Evolutionary conservation across 148 eudicot species (phyloP).

Genomic region (Selenicereus undatus): DNA sequence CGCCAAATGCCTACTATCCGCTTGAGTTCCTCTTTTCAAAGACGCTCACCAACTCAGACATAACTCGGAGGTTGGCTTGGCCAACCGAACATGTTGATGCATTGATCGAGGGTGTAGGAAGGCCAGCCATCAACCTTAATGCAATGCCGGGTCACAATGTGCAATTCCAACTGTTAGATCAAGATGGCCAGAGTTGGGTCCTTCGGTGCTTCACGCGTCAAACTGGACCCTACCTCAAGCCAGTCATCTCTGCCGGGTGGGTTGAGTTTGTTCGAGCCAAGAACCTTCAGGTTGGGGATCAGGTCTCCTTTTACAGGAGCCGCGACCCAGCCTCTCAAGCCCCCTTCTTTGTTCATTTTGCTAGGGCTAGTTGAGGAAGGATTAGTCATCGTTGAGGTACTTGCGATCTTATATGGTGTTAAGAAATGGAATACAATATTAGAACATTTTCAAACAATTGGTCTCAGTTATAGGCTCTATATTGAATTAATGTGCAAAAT

Average conservation of each 20-base stretch:
- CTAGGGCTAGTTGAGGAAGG: not conserved
- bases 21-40: not conserved
- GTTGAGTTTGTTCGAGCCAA: not conserved
- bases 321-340: not conserved
- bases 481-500: no score
- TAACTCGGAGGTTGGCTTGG: constrained; percentile 1
- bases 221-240: constrained; percentile 5
- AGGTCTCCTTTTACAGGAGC: not conserved
- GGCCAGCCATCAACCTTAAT: not conserved
- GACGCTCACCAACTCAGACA: not conserved
- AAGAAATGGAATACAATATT: no score
- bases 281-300: not conserved
- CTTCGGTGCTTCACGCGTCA: not conserved
- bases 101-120: not conserved
- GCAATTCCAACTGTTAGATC: not conserved
- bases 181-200: not conserved
- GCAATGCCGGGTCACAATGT: not conserved
- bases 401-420: not conserved
- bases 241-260: not conserved
- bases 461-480: no score
- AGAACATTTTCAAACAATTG: no score
- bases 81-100: not conserved
- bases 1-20: not conserved
- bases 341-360: not conserved
- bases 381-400: not conserved